Base-by-base conservation (phyloP, 1,139 yeast species). In the Scheffersomyces lignicola region DNA sequence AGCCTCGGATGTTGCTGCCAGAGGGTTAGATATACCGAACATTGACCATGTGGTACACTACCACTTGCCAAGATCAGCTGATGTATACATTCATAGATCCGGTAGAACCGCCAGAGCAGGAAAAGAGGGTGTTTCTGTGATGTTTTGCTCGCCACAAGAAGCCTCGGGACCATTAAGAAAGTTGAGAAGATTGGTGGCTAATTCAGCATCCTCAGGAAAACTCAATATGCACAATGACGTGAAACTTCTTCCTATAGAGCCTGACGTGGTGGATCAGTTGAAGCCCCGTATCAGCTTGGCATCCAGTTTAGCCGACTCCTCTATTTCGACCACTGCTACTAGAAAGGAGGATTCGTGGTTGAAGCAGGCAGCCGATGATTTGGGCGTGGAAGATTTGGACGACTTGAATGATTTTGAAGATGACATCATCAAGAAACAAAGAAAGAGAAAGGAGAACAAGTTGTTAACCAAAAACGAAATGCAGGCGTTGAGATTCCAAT, bases 61-160 rank as follows among this genome's bases (percentile, higher is more conserved):
- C 54, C 97, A 92, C 61, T 70, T 94, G 43, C 98, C 99, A 8
- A 74, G 97, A 44, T 76, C 95, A 7, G 97, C 97, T 0, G 98
- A 94, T 56, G 80, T 89, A 37, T 92, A 92, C 55, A 83, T 92
- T 45, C 99, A 92, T 62, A 76, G 99, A 58, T 87, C 97, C 2
- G 99, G 99, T 43, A 81, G 99, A 74, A 94, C 98, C 14, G 98
- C 96, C 0, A 84, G 99, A 70, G 97, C 95, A 2, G 92, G 94
- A 0, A 77, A 76, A 36, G 94, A 87, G 55, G 99, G 99, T 69
- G 96, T 92, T 13, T 83, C 97, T 2, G 83, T 94, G 25, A 80
- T 89, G 75, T 69, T 92, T 38, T 89, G 97, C 51, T 85, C 96
- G 3, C 97, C 97, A 10, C 90, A 85, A 44, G 99, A 92, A 56